A percentile compares a stretch with the other conserved stretches of the same genome.
Conservation (phyloP, 768 basidiomycete genomes). For the Lactarius evosmus region DNA sequence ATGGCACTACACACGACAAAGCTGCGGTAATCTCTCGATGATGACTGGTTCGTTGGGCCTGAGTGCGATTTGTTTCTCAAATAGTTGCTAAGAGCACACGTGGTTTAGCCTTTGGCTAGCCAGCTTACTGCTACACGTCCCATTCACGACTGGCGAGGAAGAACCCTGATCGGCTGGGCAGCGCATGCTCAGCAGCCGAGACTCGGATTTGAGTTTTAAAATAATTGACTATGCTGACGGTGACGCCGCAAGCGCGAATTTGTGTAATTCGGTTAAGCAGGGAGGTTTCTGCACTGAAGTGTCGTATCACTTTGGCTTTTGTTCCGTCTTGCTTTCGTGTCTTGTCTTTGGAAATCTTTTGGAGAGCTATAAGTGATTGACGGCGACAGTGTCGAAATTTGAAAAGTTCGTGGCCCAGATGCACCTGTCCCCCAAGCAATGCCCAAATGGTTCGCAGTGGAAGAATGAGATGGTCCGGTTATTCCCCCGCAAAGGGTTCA, state of each 20-base stretch:
- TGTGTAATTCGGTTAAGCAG: slow-evolving; percentile 58
- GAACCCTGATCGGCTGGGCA: not conserved
- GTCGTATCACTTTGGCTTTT: slow-evolving; percentile 45
- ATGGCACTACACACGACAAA: slow-evolving; percentile 73
- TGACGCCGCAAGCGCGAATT: slow-evolving; percentile 43
- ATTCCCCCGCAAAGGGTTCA: not conserved
- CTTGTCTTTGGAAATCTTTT: slow-evolving; percentile 41
- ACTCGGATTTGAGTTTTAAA: too few species aligned
- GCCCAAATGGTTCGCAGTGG: slow-evolving; percentile 70
- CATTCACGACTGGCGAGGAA: not conserved
- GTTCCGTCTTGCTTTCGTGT: slow-evolving; percentile 36
- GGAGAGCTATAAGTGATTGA: slow-evolving; percentile 36
- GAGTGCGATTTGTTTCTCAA: not conserved
- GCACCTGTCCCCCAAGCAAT: slow-evolving; percentile 43
- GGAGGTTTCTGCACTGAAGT: slow-evolving; percentile 56
- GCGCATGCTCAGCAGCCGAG: too few species aligned
- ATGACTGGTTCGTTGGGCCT: slow-evolving; percentile 28
- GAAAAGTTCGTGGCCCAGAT: slow-evolving; percentile 42
- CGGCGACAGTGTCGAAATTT: slow-evolving; percentile 54
- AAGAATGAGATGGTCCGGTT: slow-evolving; percentile 60
- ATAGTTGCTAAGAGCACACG: not conserved
- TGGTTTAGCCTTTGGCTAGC: not conserved
- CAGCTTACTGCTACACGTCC: not conserved
- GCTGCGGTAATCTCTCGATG: slow-evolving; percentile 45
- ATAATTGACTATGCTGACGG: too few species aligned